Evolutionary conservation across 2,329 filamentous ascomycete species (phyloP).

Genomic region (Blumeriella jaapii): DNA sequence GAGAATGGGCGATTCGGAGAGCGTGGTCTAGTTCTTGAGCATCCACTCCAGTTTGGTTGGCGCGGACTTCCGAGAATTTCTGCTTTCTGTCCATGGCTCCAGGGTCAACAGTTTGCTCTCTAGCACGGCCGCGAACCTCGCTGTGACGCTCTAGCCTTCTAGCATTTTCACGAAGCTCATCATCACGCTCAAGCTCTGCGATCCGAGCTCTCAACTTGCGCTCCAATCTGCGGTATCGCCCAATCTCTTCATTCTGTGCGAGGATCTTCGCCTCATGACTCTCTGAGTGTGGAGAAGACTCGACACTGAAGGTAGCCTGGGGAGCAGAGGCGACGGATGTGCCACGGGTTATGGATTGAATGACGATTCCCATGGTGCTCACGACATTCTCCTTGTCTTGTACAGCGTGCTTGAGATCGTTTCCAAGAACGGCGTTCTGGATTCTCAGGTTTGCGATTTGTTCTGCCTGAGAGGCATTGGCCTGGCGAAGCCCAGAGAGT

Average conservation of each 20-base stretch:
- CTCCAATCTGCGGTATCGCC: slow-evolving; percentile 13
- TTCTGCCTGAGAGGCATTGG: slow-evolving; percentile 3
- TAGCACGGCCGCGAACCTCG: neutral
- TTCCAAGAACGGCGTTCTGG: slow-evolving; percentile 18
- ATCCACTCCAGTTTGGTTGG: too few species aligned
- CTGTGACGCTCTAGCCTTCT: neutral
- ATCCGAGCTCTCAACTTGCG: slow-evolving; percentile 6
- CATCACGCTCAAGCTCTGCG: slow-evolving; percentile 1
- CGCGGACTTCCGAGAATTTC: neutral
- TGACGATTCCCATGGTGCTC: slow-evolving; percentile 10
- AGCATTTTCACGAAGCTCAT: neutral
- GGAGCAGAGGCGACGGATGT: neutral
- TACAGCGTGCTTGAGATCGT: slow-evolving; percentile 13
- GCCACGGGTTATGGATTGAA: slow-evolving; percentile 7
- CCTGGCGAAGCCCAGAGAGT: neutral
- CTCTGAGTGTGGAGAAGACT: neutral
- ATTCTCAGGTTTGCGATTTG: slow-evolving; percentile 10
- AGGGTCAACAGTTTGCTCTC: neutral
- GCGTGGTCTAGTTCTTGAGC: too few species aligned
- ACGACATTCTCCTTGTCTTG: slow-evolving; percentile 13
- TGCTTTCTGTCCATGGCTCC: neutral
- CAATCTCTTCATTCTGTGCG: slow-evolving; percentile 13
- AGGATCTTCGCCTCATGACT: slow-evolving; percentile 1
- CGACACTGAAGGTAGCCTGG: neutral
- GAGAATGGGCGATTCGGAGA: too few species aligned